phyloP scores from a whole-genome alignment of 2,329 filamentous ascomycete genomes.

The Ambrosiella xylebori region DNA sequence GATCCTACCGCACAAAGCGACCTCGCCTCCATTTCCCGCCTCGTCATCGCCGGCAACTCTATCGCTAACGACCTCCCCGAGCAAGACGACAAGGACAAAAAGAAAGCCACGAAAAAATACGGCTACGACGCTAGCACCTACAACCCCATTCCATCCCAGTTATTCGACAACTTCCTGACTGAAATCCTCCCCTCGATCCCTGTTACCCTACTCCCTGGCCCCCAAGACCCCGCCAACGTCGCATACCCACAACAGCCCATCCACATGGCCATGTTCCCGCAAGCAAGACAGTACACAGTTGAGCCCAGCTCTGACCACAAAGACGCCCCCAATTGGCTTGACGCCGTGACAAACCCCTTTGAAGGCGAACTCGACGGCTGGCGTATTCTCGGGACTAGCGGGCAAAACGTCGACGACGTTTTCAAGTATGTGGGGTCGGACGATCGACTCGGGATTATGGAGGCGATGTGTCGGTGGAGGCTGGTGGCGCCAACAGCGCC shows the following conservation, averaged over 20 bases:
- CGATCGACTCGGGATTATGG: slow-evolving; percentile 74
- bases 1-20: slow-evolving; percentile 40
- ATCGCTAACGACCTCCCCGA: slow-evolving; percentile 40
- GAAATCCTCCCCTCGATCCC: slow-evolving; percentile 72
- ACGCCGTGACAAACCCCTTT: slow-evolving; percentile 84
- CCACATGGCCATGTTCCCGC: slow-evolving; percentile 79
- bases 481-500: slow-evolving; percentile 85
- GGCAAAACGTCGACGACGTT: slow-evolving; percentile 86
- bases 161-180: slow-evolving; percentile 68
- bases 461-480: slow-evolving; percentile 83
- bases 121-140: slow-evolving; percentile 83
- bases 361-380: slow-evolving; percentile 82
- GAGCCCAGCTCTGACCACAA: slow-evolving; percentile 20
- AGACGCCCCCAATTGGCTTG: slow-evolving; percentile 53
- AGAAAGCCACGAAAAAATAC: slow-evolving; percentile 54
- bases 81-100: slow-evolving; percentile 24
- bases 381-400: slow-evolving; percentile 69
- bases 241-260: slow-evolving; percentile 86
- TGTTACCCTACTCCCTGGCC: slow-evolving; percentile 73
- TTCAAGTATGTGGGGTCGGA: slow-evolving; percentile 75
- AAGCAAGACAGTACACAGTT: slow-evolving; percentile 49
- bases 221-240: slow-evolving; percentile 71
- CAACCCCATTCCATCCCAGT: slow-evolving; percentile 68
- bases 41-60: slow-evolving; percentile 87
- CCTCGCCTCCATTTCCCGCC: slow-evolving; percentile 54